phyloP scores from a whole-genome alignment of 768 basidiomycete genomes.

The Leccinum obscurum region DNA sequence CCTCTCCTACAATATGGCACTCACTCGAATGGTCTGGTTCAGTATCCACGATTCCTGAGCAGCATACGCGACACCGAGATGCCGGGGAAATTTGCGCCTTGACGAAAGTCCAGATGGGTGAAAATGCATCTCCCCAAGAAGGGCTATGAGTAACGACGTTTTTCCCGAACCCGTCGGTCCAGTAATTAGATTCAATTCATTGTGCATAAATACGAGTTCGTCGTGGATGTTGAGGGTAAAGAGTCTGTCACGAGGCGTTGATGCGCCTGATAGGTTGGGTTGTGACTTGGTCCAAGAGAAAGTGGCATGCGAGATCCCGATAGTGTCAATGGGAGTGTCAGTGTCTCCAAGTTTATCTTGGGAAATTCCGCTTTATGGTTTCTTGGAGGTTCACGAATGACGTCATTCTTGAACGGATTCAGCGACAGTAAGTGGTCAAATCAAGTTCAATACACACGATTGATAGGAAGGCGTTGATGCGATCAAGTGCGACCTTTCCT shows the following conservation, averaged over 20 bases:
- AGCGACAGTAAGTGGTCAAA: background rate
- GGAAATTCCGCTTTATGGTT: background rate
- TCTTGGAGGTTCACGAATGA: background rate
- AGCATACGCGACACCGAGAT: slow-evolving; percentile 70
- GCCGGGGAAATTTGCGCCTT: slow-evolving; percentile 68
- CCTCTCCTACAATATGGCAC: background rate
- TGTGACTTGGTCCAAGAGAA: slow-evolving; percentile 11
- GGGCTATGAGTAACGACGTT: slow-evolving; percentile 63
- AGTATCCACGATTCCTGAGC: slow-evolving; percentile 86
- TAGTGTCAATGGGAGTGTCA: background rate
- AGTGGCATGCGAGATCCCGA: slow-evolving; percentile 8
- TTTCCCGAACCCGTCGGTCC: slow-evolving; percentile 64
- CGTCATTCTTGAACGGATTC: slow-evolving; percentile 4
- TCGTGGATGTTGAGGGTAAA: slow-evolving; percentile 52
- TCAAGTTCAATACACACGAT: background rate
- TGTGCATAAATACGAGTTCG: slow-evolving; percentile 53
- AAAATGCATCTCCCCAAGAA: slow-evolving; percentile 63
- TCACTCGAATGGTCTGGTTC: slow-evolving; percentile 69
- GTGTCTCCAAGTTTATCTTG: background rate
- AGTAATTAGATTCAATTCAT: slow-evolving; percentile 54
- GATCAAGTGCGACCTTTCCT: slow-evolving; percentile 13
- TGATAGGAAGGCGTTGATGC: slow-evolving; percentile 8
- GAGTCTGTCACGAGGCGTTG: slow-evolving; percentile 29
- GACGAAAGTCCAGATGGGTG: slow-evolving; percentile 49
- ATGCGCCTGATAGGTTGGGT: background rate